Evolutionary conservation across 139 green algal species (phyloP), one percentile per base, ranked within the genome.

Genomic region (Mesostigma viride): DNA sequence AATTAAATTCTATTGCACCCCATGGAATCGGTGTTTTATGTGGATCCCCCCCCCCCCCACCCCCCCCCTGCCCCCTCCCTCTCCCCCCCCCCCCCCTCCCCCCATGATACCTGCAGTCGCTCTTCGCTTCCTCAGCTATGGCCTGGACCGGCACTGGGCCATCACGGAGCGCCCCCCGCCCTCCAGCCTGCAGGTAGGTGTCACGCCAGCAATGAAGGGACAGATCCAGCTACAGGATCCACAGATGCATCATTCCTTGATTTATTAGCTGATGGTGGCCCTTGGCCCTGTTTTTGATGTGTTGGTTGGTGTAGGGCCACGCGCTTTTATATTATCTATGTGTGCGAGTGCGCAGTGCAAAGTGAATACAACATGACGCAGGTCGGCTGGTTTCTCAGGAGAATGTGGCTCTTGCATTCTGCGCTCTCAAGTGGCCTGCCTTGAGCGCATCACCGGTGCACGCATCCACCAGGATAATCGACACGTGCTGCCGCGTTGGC

Each of bases 121-220:
- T 27, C 81, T 96, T 33, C 80, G 90, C 40, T 81, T 91, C 69
- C 65, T 96, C 11, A 94, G 86, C 44, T 96, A 84, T 57, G 78
- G 72, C 0, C 65, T 90, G 28, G 90, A 96, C 71, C 69, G 81
- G 17, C 79, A 90, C 67, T 95, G 86, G 89, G 65, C 76, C 31
- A 24, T 8, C 20, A 11, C n/a, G 11, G 51, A 14, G 11, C 14
- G 8, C 40, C 11, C 40, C 40, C 40, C 40, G 8, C 40, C 8
- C 11, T 8, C 14, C 14, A 8, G 40, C 14, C 40, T 51, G 40
- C 40, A 24, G 40, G 8, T 24, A 24, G 11, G 11, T 14, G 40
- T 51, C 14, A 24, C 40, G 11, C 40, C 40, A 24, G 8, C 11
- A 24, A 14, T 51, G 14, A 14, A 51, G 11, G 40, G 40, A 24